Base-by-base conservation (phyloP, 2,329 filamentous ascomycete genomes). In the Botrytis paeoniae region DNA sequence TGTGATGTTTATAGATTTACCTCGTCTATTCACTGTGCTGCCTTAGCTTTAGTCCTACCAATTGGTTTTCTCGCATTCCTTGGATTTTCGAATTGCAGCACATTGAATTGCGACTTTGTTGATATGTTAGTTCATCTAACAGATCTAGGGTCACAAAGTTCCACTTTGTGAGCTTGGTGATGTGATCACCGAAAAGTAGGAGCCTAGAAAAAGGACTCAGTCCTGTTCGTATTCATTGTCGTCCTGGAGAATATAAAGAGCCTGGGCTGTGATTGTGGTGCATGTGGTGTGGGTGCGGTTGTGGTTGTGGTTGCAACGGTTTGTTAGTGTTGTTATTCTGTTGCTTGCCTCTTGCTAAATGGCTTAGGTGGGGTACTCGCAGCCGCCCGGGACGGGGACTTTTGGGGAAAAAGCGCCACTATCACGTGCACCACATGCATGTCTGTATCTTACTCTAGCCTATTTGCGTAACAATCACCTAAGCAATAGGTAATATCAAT, bases 311-410 rank as follows among this genome's bases (percentile, higher is more conserved):
- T 25, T 35, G 14, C 25, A 39, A 61, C 22, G 25, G 32, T 37
- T 61, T 37, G 59, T 39, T 61, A n/a, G 5, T 41, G 60, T 43
- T 43, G 61, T 3, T 62, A 10, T 41, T 63, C 4, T n/a, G 37
- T 62, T 41, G 35, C 60, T 63, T 63, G 35, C 60, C 35, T 39
- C 60, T 63, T 63, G 22, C 60, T 62, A 25, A 61, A 57, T 57
- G 51, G n/a, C 51, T 29, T 25, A 41, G 61, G 22, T 65, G 20
- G n/a, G 18, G 29, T 12, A 37, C 8, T 66, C 45, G 48, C 45
- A 66, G 63, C 63, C 63, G 63, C 63, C 43, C 63, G 63, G 45
- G 20, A 57, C 64, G 64, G 64, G 45, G 48, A 54, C 32, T 39
- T 39, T 37, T 20, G 63, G 61, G 41, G 37, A 43, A 43, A 41